phyloP scores from a whole-genome alignment of 2,329 filamentous ascomycete genomes.

The Neofusicoccum kwambonambiense region DNA sequence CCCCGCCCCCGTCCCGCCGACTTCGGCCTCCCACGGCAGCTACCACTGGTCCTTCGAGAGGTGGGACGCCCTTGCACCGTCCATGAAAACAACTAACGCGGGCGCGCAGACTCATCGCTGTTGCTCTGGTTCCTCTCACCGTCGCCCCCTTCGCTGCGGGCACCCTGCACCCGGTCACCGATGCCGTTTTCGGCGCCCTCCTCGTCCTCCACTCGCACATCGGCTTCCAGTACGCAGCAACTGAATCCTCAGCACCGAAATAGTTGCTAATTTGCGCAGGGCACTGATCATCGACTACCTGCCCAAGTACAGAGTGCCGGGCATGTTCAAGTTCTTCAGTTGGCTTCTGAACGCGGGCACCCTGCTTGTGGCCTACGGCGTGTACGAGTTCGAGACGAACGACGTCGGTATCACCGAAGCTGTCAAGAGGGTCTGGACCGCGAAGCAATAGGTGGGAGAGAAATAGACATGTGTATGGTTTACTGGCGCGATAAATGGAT shows the following conservation, averaged over 20 bases:
- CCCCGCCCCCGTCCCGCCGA: slow-evolving; percentile 68
- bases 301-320: slow-evolving; percentile 68
- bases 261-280: slow-evolving; percentile 35
- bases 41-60: slow-evolving; percentile 98
- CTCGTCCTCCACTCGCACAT: slow-evolving; percentile 93
- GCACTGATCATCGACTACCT: slow-evolving; percentile 88
- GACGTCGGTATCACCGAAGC: slow-evolving; percentile 92
- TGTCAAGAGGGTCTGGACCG: slow-evolving; percentile 85
- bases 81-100: background rate
- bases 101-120: slow-evolving; percentile 65
- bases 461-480: slow-evolving; percentile 1
- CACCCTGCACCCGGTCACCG: slow-evolving; percentile 82
- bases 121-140: slow-evolving; percentile 79
- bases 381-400: slow-evolving; percentile 99
- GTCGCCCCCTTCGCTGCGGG: slow-evolving; percentile 90
- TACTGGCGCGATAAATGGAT: slow-evolving; percentile 6
- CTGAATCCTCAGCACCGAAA: background rate
- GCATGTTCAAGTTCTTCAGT: slow-evolving; percentile 62
- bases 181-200: slow-evolving; percentile 79
- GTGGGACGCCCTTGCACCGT: slow-evolving; percentile 35
- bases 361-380: slow-evolving; percentile 75
- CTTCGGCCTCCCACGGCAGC: slow-evolving; percentile 79
- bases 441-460: slow-evolving; percentile 35
- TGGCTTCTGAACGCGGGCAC: slow-evolving; percentile 81
- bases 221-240: slow-evolving; percentile 71